Conservation (phyloP, 2,329 filamentous ascomycete species). For the Colletotrichum sp. region DNA sequence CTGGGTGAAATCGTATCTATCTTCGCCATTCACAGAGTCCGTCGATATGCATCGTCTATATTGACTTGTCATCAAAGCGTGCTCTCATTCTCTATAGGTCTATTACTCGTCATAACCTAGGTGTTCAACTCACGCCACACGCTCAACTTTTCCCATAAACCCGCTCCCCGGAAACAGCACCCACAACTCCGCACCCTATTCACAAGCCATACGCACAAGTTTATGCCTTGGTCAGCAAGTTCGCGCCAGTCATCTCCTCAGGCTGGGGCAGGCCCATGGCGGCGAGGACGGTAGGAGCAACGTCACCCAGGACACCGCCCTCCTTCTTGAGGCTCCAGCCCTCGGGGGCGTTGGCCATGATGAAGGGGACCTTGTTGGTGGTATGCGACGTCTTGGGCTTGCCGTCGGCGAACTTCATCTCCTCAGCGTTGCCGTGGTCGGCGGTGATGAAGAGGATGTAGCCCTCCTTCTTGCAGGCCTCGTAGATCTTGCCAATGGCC, state of each 20-base stretch:
- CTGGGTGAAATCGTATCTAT: too few relatives aligned
- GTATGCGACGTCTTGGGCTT: conserved; percentile 99
- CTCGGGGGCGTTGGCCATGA: conserved; percentile 96
- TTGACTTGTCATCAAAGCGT: conserved; percentile 19
- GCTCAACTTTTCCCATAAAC: conserved; percentile 15
- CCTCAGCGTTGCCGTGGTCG: conserved; percentile 97
- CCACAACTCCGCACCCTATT: conserved; percentile 1
- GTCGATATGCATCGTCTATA: too few relatives aligned
- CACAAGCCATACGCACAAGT: neutral
- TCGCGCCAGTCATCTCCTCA: conserved; percentile 88
- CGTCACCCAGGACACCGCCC: conserved; percentile 92
- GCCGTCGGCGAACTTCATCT: conserved; percentile 96
- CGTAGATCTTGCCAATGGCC: conserved; percentile 90
- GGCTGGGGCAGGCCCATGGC: conserved; percentile 92
- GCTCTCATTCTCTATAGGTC: conserved; percentile 20
- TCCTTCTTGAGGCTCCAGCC: conserved; percentile 80
- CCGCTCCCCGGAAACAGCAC: conserved; percentile 12
- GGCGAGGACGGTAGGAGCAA: conserved; percentile 90
- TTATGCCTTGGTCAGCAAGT: conserved; percentile 74
- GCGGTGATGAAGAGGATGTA: conserved; percentile 96
- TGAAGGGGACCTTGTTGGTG: conserved; percentile 95
- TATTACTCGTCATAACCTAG: conserved; percentile 13
- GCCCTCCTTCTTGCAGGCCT: conserved; percentile 89
- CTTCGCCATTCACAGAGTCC: too few relatives aligned
- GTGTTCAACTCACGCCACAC: conserved; percentile 10